These are phyloP conservation scores for Isabelozyma pseudorhagii DNA, from an alignment of 805 yeast species.

Conservation along the genomic window DNA sequence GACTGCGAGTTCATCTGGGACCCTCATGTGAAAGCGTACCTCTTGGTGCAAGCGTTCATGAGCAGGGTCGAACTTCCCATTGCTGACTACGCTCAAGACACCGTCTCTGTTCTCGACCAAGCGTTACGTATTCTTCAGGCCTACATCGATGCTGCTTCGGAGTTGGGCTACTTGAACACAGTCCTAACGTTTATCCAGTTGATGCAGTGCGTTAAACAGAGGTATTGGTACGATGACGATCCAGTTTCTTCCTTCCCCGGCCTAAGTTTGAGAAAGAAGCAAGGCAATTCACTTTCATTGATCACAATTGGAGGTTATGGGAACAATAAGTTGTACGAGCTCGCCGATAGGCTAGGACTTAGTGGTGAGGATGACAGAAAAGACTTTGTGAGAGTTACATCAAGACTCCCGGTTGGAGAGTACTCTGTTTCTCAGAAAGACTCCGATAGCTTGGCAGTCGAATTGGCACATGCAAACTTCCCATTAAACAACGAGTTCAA, in stretches of 20 bases:
- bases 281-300: conserved; percentile 15
- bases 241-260: conserved; percentile 60
- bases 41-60: conserved; percentile 72
- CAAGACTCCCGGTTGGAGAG: conserved; percentile 61
- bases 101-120: conserved; percentile 90
- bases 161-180: conserved; percentile 65
- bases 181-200: conserved; percentile 60
- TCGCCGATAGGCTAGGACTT: conserved; percentile 42
- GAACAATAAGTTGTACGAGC: conserved; percentile 25
- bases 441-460: conserved; percentile 36
- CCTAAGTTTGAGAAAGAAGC: conserved; percentile 6
- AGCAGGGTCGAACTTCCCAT: conserved; percentile 77
- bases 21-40: conserved; percentile 77
- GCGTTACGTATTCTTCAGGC: conserved; percentile 93
- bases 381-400: conserved; percentile 51
- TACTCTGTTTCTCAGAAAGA: conserved; percentile 37
- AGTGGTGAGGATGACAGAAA: conserved; percentile 30
- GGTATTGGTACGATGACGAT: conserved; percentile 80
- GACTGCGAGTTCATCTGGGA: conserved; percentile 74
- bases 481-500: conserved; percentile 57
- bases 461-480: conserved; percentile 51
- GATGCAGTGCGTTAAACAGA: conserved; percentile 88
- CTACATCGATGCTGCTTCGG: conserved; percentile 84
- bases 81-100: conserved; percentile 93
- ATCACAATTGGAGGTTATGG: conserved; percentile 43